phyloP scores from a whole-genome alignment of 441 rosid species.

The Jatropha multifida region DNA sequence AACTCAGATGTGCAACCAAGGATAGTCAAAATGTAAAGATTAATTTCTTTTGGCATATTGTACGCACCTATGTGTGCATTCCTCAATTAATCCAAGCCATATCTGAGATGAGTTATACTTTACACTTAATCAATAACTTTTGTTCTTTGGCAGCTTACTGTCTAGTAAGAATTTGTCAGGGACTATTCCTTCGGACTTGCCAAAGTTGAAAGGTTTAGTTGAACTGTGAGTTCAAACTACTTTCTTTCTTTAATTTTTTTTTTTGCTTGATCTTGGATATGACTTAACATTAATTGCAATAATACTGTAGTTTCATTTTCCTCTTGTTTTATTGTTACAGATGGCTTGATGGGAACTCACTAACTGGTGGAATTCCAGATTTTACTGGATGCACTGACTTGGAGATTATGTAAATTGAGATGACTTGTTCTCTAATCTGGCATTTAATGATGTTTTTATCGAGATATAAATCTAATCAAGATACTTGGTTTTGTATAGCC shows the following conservation, averaged over 20 bases:
- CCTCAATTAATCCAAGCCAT: slow-evolving; percentile 2
- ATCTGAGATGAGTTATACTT: slow-evolving; percentile 11
- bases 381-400: slow-evolving; percentile 64
- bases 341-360: slow-evolving; percentile 84
- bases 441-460: slow-evolving; percentile 12
- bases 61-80: background rate
- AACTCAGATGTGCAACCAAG: slow-evolving; percentile 62
- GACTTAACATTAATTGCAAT: background rate
- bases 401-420: slow-evolving; percentile 63
- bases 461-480: slow-evolving; percentile 25
- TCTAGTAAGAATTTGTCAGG: slow-evolving; percentile 82
- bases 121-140: slow-evolving; percentile 6
- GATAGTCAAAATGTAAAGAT: slow-evolving; percentile 61
- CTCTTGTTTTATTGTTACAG: slow-evolving; percentile 42
- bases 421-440: slow-evolving; percentile 19
- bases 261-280: slow-evolving; percentile 5
- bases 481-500: slow-evolving; percentile 49
- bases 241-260: background rate
- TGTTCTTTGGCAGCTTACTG: slow-evolving; percentile 51
- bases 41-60: slow-evolving; percentile 24
- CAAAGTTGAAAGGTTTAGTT: slow-evolving; percentile 67
- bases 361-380: slow-evolving; percentile 88
- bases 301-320: slow-evolving; percentile 15
- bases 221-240: slow-evolving; percentile 67
- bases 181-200: slow-evolving; percentile 62